phyloP scores from a whole-genome alignment of 495 filamentous ascomycete species.

The Haplographium delicatum region DNA sequence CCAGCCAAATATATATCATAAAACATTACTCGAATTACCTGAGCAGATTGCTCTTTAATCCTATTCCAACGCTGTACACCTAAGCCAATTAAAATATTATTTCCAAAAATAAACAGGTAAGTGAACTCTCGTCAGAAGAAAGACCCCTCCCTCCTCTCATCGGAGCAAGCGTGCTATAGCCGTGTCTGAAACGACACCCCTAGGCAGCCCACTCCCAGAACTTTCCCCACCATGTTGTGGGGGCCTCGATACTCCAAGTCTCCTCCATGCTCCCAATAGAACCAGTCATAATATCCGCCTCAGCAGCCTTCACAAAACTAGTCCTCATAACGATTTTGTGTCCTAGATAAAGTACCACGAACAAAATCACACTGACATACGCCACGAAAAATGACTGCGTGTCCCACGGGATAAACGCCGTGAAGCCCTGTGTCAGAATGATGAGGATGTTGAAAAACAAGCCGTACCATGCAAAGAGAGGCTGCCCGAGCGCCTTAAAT shows the following conservation, averaged over 20 bases:
- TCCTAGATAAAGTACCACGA: constrained; percentile 47
- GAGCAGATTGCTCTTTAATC: too few relatives aligned
- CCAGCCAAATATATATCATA: too few relatives aligned
- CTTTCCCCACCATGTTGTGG: constrained; percentile 30
- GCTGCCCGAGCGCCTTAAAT: constrained; percentile 55
- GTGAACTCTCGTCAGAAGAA: too few relatives aligned
- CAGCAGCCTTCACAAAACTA: constrained; percentile 35
- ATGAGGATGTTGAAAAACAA: constrained; percentile 51
- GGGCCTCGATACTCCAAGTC: constrained; percentile 39
- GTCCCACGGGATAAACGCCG: constrained; percentile 44
- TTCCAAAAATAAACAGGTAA: too few relatives aligned
- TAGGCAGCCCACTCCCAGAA: constrained; percentile 24
- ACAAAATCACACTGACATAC: constrained; percentile 50
- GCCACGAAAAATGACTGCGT: constrained; percentile 45
- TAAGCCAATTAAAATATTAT: too few relatives aligned
- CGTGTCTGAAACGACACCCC: too few relatives aligned
- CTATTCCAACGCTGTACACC: too few relatives aligned
- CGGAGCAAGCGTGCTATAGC: too few relatives aligned
- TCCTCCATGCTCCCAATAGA: constrained; percentile 36
- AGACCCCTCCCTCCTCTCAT: too few relatives aligned
- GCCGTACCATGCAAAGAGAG: constrained; percentile 55
- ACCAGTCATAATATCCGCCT: constrained; percentile 47
- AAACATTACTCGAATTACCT: too few relatives aligned
- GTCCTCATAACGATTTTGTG: constrained; percentile 45
- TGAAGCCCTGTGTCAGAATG: constrained; percentile 50